Base-by-base conservation (phyloP, 2,329 filamentous ascomycete genomes). In the Alternaria sp. region DNA sequence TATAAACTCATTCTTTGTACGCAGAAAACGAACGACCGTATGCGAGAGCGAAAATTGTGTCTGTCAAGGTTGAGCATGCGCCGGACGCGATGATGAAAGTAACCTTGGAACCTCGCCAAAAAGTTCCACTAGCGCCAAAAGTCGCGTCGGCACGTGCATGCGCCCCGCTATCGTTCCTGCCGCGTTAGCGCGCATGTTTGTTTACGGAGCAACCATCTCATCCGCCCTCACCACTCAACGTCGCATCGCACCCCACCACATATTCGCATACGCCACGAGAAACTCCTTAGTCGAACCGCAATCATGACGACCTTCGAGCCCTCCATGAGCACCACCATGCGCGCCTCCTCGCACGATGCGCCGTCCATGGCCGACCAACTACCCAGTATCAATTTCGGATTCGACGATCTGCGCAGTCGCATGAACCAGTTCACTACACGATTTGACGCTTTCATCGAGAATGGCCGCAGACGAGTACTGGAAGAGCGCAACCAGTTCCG, bases 401-500 rank as follows among this genome's bases (percentile, higher is more conserved):
- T 98, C 80, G 94, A 98, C 73, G 93, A 97, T 71, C 83, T 99
- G 77, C 94, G 95, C 81, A 93, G 95, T 75, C 92, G 93, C 81
- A 98, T 99, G 96, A 87, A 90, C 57, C 93, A 92, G 67, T 99
- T 99, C 79, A 97, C 92, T 0, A 87, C 89, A 9, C 91, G 89
- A 72, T 99, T 99, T 73, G 96, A 99, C 77, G 89, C 90, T 0
- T 98, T 97, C 73, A 97, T 99, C 67, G 95, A 97, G 76, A 90
- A 92, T 67, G 93, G 94, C 0, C 88, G 95, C 53, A 96, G 96
- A 80, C 89, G 92, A 57, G 93, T 98, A 0, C 80, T 98, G 8
- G 93, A 97, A 74, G 94, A 98, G 83, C 89, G 93, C 76, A 98
- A 97, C 76, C 91, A 96, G 65, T 99, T 97, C 77, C 91, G 92